Base-by-base conservation (phyloP, 805 yeast genomes). In the Kuraishia cidri region DNA sequence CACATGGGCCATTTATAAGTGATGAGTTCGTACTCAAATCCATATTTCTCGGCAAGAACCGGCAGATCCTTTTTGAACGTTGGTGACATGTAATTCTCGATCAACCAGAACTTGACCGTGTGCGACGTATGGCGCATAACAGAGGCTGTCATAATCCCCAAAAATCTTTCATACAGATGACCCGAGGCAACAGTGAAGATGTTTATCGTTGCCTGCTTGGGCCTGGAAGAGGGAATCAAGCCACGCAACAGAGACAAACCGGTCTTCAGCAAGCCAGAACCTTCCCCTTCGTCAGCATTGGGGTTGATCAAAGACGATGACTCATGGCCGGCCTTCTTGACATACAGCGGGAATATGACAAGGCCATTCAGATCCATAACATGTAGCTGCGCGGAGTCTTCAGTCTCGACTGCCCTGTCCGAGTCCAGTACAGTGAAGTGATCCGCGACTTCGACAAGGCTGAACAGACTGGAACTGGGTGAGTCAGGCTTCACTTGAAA, bases 1-100 rank as follows among this genome's bases (percentile, higher is more conserved):
- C 97, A 90, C 7, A 63, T 53, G 10, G 98, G 98, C 98, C 98
- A 90, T 40, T 81, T 79, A 53, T 83, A 90, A 1, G 81, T 73
- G n/a, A 92, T 64, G 29, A 86, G 55, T 45, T 86, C 90, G 47
- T 78, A 83, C 31, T 79, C 69, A 47, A 84, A 81, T 1, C 75
- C 73, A 46, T 70, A 72, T 34, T 68, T 48, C 12, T 59, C 52
- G 0, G 94, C 78, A 35, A 85, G 46, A 11, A 47, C 41, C 0
- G 85, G 82, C n/a, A 85, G 48, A 31, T 74, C 68, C 19, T 58
- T 47, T 48, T 71, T 76, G 47, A 88, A 75, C 3, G 72, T 58
- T 25, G 87, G 78, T 16, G 94, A 79, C 64, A 85, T 62, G 47
- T 74, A 85, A 52, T 83, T 80, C 41, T 85, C 94, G 39, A 87